These are phyloP conservation scores for Nicotiana knightiana DNA, from an alignment of 257 asterid species.

Conservation along the genomic window DNA sequence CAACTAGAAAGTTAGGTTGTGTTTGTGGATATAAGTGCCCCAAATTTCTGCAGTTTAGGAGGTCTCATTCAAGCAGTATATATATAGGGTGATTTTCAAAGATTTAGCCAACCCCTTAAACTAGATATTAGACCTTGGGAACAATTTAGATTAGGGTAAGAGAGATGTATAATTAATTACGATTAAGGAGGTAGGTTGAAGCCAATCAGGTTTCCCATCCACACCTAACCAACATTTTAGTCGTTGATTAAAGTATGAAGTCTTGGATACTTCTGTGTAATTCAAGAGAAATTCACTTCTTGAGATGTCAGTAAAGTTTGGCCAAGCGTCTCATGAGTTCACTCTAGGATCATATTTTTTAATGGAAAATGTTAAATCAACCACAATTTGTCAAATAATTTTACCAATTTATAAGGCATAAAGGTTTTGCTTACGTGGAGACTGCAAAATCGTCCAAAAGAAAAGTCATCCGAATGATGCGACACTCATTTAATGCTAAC, in stretches of 20 bases:
- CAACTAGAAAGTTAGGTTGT: background rate
- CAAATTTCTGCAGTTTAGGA: background rate
- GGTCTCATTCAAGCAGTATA: background rate
- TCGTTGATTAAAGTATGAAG: background rate
- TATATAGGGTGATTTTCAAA: background rate
- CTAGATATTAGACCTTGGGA: background rate
- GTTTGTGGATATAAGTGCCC: background rate
- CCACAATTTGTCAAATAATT: background rate
- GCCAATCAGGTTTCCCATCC: background rate
- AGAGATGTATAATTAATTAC: background rate
- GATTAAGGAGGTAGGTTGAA: background rate
- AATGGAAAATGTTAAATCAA: background rate
- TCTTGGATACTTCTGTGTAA: background rate
- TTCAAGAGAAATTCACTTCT: background rate
- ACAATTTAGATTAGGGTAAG: background rate
- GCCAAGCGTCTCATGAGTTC: background rate
- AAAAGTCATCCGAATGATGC: background rate
- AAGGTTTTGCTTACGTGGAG: background rate
- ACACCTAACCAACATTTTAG: background rate
- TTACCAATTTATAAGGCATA: background rate
- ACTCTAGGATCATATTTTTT: background rate
- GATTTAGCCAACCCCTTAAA: background rate
- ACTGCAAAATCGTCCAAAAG: background rate
- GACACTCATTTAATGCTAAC: background rate
- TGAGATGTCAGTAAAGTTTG: too few relatives aligned